Evolutionary conservation across 805 yeast species (phyloP), one percentile per base, ranked within the genome.

Genomic region (Yamadazyma insecticola): DNA sequence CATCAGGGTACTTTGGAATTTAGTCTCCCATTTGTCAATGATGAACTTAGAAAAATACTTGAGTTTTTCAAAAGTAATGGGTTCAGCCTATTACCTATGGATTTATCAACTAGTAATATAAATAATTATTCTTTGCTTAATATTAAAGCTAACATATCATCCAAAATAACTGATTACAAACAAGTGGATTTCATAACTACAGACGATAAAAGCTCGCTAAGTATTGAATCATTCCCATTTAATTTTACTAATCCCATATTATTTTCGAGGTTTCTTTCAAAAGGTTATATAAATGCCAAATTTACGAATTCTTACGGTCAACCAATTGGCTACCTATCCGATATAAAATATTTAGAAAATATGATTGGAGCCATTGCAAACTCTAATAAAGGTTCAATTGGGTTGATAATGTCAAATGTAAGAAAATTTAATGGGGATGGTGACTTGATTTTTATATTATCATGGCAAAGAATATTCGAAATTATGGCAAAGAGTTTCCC

Each of bases 401-500:
- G 76, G 0, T 40, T 70, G 16, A 53, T 70, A 1, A 35, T 58
- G 37, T 68, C 72, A 0, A 57, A 53, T 29, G 30, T 68, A 14
- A 43, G 58, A 10, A 65, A 64, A 36, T 32, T 35, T 20, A 60
- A 67, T 36, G 74, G 74, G 6, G 71, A 66, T 30, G 76, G 76
- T 3, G 73, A 69, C 26, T 41, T 70, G 29, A 35, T 60, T 5
- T 42, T 56, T 14, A 40, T 63, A 3, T n/a, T 57, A 8, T 39
- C 60, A 3, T 60, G 65, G 65, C 30, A 35, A 4, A 12, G 21
- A 1, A 40, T 56, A 11, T 44, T 38, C 29, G 16, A 24, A 6
- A 3, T 35, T 2, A 29, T 35, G 13, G 6, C 15, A 19, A 19
- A 13, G 5, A 21, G 20, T 6, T 24, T 13, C 26, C 29, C 33